Evolutionary conservation across 805 yeast genomes (phyloP), one percentile per base, ranked within the genome.

Genomic region (Debaryomyces hansenii): DNA sequence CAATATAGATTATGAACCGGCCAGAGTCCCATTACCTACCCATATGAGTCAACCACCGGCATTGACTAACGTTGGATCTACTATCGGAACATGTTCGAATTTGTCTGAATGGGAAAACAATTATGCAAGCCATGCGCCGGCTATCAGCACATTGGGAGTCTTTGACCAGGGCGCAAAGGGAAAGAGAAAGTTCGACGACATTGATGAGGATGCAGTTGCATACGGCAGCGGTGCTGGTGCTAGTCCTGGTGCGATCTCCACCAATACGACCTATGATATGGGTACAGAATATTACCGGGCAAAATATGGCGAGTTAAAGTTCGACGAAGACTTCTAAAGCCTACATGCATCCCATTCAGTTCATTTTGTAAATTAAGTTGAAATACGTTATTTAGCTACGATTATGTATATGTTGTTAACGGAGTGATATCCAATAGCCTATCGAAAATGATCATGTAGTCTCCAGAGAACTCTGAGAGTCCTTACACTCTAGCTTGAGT

Each of bases 261-360:
- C n/a, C 7, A 11, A 5, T 15, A 18, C 20, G 7, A 16, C 3
- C 18, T 32, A 27, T 6, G 20, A 15, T 27, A 18, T 18, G 42
- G 34, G n/a, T n/a, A 12, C 18, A 12, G 40, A 41, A n/a, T 34
- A 44, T n/a, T 48, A 62, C 49, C 55, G 62, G 37, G 52, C 54
- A n/a, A 63, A 62, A 41, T 75, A 77, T 51, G 83, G 82, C 12
- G 66, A 69, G 10, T 62, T 79, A 36, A 62, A 60, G 37, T 77
- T 79, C 50, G 59, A 75, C 51, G 83, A 78, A 49, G 80, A 78
- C 33, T 79, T 79, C 51, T 79, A 58, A 58, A 9, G 14, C 40
- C 10, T 20, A 5, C 4, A 4, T 24, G 27, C 27, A 24, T 24
- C 5, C 10, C 10, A 24, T 24, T 24, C 27, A 20, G 35, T 24